Evolutionary conservation across 1,284 basidiomycete genomes (phyloP).

Genomic region (Polyporus tsugae): DNA sequence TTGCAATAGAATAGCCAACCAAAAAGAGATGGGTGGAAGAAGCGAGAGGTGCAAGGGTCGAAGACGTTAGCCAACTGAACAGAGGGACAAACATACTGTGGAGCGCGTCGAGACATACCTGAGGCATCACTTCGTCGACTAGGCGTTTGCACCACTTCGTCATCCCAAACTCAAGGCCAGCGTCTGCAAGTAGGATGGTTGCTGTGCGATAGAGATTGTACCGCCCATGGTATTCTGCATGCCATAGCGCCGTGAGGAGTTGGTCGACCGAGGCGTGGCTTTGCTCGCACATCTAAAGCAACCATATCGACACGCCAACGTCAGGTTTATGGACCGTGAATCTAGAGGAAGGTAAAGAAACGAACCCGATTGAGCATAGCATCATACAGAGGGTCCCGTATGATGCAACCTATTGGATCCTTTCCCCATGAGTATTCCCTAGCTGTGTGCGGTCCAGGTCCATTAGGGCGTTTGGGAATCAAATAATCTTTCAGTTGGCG

Average conservation of each 20-base stretch:
- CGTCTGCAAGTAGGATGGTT: conserved; percentile 75
- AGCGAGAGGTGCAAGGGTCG: neutral
- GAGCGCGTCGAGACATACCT: conserved; percentile 52
- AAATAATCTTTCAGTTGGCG: conserved; percentile 71
- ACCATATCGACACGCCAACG: conserved; percentile 3
- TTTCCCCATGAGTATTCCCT: conserved; percentile 59
- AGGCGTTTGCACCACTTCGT: conserved; percentile 67
- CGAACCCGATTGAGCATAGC: conserved; percentile 69
- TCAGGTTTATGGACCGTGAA: neutral
- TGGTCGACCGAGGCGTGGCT: conserved; percentile 67
- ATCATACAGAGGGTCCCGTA: conserved; percentile 68
- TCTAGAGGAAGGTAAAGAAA: conserved; percentile 17
- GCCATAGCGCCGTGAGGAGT: conserved; percentile 76
- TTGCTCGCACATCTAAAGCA: conserved; percentile 60
- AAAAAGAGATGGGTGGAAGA: neutral
- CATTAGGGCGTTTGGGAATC: conserved; percentile 61
- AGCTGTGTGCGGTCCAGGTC: conserved; percentile 51
- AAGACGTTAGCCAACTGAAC: neutral
- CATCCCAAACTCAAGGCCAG: conserved; percentile 79
- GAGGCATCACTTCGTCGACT: conserved; percentile 81
- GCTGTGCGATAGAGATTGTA: conserved; percentile 72
- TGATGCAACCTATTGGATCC: conserved; percentile 51
- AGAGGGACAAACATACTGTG: neutral
- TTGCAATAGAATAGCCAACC: neutral
- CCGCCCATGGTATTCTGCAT: conserved; percentile 79